These are phyloP conservation scores for Kazachstania psychrophila DNA, from an alignment of 805 yeast genomes.

Conservation along the genomic window DNA sequence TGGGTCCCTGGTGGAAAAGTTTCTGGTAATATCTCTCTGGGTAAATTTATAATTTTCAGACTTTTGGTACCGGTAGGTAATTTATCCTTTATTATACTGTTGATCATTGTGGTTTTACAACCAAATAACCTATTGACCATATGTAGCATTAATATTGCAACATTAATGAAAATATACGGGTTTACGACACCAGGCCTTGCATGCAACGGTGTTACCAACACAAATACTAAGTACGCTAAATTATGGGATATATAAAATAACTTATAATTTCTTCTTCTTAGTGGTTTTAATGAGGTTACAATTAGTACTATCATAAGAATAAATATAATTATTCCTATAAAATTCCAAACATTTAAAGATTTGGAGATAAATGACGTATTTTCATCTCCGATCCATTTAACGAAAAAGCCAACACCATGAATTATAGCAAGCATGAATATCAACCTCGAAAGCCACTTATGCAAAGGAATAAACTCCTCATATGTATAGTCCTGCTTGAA, in stretches of 20 bases:
- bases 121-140: background rate
- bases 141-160: conserved; percentile 11
- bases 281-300: conserved; percentile 38
- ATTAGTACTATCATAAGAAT: conserved; percentile 31
- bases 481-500: conserved; percentile 35
- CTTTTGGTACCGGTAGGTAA: background rate
- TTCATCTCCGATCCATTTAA: conserved; percentile 39
- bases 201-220: conserved; percentile 44
- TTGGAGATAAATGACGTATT: conserved; percentile 30
- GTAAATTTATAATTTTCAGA: conserved; percentile 4
- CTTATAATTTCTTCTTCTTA: conserved; percentile 43
- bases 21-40: conserved; percentile 7
- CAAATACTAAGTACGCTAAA: conserved; percentile 37
- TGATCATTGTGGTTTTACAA: conserved; percentile 3
- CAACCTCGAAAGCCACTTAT: conserved; percentile 63
- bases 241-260: conserved; percentile 52
- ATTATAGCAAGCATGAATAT: conserved; percentile 37
- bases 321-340: conserved; percentile 44
- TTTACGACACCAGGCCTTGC: conserved; percentile 60
- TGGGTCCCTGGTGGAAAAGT: conserved; percentile 29
- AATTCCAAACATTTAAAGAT: conserved; percentile 31
- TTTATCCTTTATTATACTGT: background rate
- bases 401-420: conserved; percentile 47
- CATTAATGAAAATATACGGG: conserved; percentile 24
- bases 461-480: conserved; percentile 46